Evolutionary conservation across 176 grass and related monocot species (phyloP), one percentile per base, ranked within the genome.

Genomic region (Carex scoparia): DNA sequence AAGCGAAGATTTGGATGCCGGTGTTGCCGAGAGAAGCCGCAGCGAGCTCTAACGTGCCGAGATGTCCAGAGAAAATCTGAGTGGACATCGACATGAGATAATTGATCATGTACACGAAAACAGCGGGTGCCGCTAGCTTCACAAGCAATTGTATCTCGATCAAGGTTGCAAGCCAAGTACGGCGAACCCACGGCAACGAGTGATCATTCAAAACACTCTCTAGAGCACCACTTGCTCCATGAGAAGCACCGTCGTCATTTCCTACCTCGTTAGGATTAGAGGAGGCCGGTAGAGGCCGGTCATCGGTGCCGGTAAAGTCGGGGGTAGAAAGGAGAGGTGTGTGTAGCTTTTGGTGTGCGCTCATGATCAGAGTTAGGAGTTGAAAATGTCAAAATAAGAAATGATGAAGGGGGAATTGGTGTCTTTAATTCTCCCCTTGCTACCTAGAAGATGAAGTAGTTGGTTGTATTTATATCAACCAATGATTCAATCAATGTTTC

Each of bases 121-220:
- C 87, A 27, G 89, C 92, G 0, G 92, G 92, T 0, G 85, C 92
- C 0, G 89, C 92, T 1, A 94, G 81, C 1, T 57, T 70, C 54
- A 86, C 3, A 84, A 94, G 63, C 7, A 91, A 65, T 44, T 27
- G 65, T 72, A 89, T 90, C 85, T 94, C 92, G 63, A 94, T 72
- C 9, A 59, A 1, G 10, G 74, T 65, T 15, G 89, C 92, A 40
- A 46, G 12, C 57, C 49, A 51, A 30, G 69, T 74, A 18, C 92
- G 85, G 61, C 82, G 64, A 32, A 12, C 42, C 89, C 86, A 85
- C 1, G 92, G 65, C 37, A 89, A 35, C 18, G 89, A 89, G 3
- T 2, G 6, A 51, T 93, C 89, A 28, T 49, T 46, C 2, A 96
- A 86, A 82, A 93, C 86, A 61, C 89, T 83, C 85, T 96, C 94